A percentile compares a stretch with the other conserved stretches of the same genome.
Conservation (phyloP, 352 stramenopile genomes). For the Phytophthora meadii region DNA sequence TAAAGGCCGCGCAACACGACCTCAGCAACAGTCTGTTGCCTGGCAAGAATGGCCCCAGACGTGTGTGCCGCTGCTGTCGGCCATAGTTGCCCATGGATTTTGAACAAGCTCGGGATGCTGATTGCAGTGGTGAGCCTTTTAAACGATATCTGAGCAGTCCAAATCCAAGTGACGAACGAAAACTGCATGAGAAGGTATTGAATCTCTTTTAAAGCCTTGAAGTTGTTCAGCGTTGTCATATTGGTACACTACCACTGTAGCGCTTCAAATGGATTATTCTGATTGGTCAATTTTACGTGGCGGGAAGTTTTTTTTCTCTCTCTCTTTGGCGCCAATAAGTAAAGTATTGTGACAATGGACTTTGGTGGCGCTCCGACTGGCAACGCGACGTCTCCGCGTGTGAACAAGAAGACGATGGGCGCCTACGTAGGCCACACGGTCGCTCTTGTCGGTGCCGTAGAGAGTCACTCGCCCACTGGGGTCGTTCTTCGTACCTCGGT, state of each 20-base stretch:
- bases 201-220: not conserved
- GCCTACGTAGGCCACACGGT: conserved; percentile 75
- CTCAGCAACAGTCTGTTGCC: conserved; percentile 69
- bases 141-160: no score
- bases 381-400: conserved; percentile 72
- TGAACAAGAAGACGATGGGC: conserved; percentile 83
- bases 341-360: conserved; percentile 48
- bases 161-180: no score
- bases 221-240: no score
- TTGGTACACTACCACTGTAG: no score
- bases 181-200: no score
- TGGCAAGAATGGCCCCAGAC: conserved; percentile 76
- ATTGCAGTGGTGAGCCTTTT: no score
- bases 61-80: conserved; percentile 70
- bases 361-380: conserved; percentile 47
- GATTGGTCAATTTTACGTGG: conserved; percentile 24
- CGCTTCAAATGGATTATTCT: not conserved
- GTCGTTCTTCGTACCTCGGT: conserved; percentile 82
- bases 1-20: conserved; percentile 25
- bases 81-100: not conserved
- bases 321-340: conserved; percentile 26
- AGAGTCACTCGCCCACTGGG: conserved; percentile 75
- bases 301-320: conserved; percentile 1
- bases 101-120: no score
- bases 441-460: conserved; percentile 74